Conservation (phyloP, 1,284 basidiomycete species). For the Trametes sp. region DNA sequence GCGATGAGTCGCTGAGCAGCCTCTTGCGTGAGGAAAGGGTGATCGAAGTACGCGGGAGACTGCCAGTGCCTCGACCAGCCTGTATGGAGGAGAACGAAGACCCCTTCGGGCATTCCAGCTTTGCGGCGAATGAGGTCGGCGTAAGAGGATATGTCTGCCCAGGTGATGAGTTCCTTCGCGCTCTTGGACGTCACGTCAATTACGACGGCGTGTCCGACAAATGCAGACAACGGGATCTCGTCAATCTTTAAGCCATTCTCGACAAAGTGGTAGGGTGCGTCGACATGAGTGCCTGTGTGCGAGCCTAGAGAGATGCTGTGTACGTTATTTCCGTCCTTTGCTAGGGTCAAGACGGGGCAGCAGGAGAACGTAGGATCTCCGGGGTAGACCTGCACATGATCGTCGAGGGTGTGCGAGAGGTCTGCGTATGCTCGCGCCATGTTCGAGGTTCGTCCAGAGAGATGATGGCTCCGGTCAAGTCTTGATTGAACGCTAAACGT, state of each 20-base stretch:
- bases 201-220: constrained; percentile 60
- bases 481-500: too few relatives aligned
- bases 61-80: constrained; percentile 54
- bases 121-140: constrained; percentile 34
- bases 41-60: constrained; percentile 58
- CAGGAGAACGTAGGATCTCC: constrained; percentile 57
- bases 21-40: constrained; percentile 66
- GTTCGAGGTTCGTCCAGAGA: not conserved
- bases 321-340: constrained; percentile 57
- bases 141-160: constrained; percentile 54
- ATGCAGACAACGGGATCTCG: constrained; percentile 56
- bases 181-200: constrained; percentile 53
- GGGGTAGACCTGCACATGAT: constrained; percentile 57
- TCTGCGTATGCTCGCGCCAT: constrained; percentile 45
- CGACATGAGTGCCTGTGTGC: constrained; percentile 76
- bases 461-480: too few relatives aligned
- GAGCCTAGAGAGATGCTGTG: constrained; percentile 59
- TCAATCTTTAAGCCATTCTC: constrained; percentile 60
- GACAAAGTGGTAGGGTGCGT: constrained; percentile 77
- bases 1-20: constrained; percentile 57
- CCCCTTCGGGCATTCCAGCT: constrained; percentile 28
- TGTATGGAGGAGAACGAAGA: constrained; percentile 41
- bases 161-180: constrained; percentile 56
- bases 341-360: constrained; percentile 32
- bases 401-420: constrained; percentile 58